Conservation (phyloP, 2,329 filamentous ascomycete genomes). For the Fusarium chuoi region DNA sequence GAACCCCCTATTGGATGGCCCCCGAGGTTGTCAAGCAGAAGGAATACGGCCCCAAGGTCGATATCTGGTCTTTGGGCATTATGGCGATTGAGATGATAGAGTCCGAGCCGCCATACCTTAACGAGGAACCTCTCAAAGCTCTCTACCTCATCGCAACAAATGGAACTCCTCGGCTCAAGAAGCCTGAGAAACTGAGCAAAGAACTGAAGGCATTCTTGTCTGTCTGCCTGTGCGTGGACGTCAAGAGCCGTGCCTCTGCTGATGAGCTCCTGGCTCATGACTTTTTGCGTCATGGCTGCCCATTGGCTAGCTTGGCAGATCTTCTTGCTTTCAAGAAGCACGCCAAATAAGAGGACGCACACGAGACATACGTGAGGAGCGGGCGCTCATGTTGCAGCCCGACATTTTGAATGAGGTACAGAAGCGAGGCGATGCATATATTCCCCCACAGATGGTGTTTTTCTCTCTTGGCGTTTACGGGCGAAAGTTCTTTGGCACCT, state of each 20-base stretch:
- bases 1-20: constrained; percentile 99
- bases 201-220: constrained; percentile 97
- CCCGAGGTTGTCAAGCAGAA: constrained; percentile 99
- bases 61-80: constrained; percentile 98
- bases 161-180: constrained; percentile 95
- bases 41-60: constrained; percentile 97
- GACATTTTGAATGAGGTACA: constrained; percentile 40
- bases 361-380: constrained; percentile 33
- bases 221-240: constrained; percentile 95
- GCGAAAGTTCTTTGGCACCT: constrained; percentile 38
- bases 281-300: constrained; percentile 93
- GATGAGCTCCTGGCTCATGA: constrained; percentile 91
- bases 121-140: constrained; percentile 97
- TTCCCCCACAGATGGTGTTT: constrained; percentile 40
- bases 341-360: constrained; percentile 60
- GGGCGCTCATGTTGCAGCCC: constrained; percentile 29
- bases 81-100: constrained; percentile 99
- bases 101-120: constrained; percentile 95
- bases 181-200: constrained; percentile 97
- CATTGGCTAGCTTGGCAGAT: constrained; percentile 82
- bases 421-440: constrained; percentile 44
- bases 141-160: constrained; percentile 98
- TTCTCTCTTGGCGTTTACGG: constrained; percentile 44
- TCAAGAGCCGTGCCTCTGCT: constrained; percentile 92
- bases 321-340: constrained; percentile 88